phyloP scores from a whole-genome alignment of 2,329 filamentous ascomycete genomes.

The Alternaria ventricosa region DNA sequence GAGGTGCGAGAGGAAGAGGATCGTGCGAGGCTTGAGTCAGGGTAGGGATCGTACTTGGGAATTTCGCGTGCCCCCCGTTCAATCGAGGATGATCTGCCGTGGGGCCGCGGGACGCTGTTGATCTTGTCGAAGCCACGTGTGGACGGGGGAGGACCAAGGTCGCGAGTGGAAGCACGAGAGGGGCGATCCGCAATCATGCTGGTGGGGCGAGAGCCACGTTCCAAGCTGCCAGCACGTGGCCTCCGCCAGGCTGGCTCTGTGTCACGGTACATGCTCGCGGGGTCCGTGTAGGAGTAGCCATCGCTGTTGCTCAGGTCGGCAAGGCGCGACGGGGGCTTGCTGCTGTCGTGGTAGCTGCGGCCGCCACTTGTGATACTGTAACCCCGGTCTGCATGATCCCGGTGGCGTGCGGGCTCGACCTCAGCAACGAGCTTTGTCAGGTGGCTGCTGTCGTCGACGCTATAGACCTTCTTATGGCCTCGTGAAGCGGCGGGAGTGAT shows the following conservation, averaged over 20 bases:
- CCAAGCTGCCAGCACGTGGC: slow-evolving; percentile 54
- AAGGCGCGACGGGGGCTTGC: slow-evolving; percentile 32
- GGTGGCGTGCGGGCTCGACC: slow-evolving; percentile 42
- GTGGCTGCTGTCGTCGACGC: slow-evolving; percentile 54
- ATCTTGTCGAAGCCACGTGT: slow-evolving; percentile 76
- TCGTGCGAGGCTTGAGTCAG: slow-evolving; percentile 40
- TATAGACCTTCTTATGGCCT: slow-evolving; percentile 57
- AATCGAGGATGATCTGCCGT: slow-evolving; percentile 39
- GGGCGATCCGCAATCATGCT: slow-evolving; percentile 53
- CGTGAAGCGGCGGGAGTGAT: slow-evolving; percentile 44
- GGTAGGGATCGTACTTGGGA: slow-evolving; percentile 48
- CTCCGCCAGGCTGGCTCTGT: slow-evolving; percentile 58
- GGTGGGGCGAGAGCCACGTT: slow-evolving; percentile 53
- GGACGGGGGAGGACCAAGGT: slow-evolving; percentile 66
- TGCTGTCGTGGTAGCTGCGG: slow-evolving; percentile 37
- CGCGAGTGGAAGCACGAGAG: slow-evolving; percentile 45
- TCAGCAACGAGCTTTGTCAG: slow-evolving; percentile 47
- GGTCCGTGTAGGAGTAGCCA: slow-evolving; percentile 58
- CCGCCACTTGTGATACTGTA: slow-evolving; percentile 41
- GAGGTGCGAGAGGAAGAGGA: slow-evolving; percentile 51
- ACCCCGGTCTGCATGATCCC: slow-evolving; percentile 27
- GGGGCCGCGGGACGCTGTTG: slow-evolving; percentile 46
- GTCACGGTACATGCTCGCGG: slow-evolving; percentile 58
- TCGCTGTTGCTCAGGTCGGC: slow-evolving; percentile 52
- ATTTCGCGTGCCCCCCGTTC: slow-evolving; percentile 41